Evolutionary conservation across 2,329 filamentous ascomycete species (phyloP).

Genomic region (Cryoendolithus antarcticus): DNA sequence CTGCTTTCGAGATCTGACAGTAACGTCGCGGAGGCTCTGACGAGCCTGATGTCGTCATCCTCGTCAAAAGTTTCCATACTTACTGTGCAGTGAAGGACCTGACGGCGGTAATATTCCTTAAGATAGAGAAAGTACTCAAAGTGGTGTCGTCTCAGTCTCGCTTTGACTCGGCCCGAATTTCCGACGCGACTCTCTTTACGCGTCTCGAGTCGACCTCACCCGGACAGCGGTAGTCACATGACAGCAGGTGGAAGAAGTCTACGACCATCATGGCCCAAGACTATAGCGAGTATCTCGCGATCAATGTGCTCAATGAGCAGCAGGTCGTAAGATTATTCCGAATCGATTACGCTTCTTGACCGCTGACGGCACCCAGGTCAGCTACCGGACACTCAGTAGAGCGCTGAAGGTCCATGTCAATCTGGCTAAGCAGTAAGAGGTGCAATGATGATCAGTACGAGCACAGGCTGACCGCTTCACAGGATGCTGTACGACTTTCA

Average conservation of each 20-base stretch:
- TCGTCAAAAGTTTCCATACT: constrained; percentile 19
- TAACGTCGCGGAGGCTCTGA: constrained; percentile 29
- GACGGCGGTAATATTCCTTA: no score
- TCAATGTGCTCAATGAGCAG: constrained; percentile 63
- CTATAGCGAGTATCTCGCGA: constrained; percentile 61
- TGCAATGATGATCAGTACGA: neutral
- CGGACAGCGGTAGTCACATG: no score
- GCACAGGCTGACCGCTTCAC: constrained; percentile 12
- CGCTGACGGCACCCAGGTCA: constrained; percentile 48
- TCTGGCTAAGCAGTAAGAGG: constrained; percentile 68
- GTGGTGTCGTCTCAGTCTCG: no score
- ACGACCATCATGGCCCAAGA: constrained; percentile 32
- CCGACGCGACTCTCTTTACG: no score
- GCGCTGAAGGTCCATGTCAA: constrained; percentile 76
- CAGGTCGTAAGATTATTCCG: constrained; percentile 46
- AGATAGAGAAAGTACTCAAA: no score
- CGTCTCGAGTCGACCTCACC: no score
- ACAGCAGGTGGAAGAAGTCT: no score
- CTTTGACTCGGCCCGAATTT: no score
- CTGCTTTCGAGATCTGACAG: constrained; percentile 25
- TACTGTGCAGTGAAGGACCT: neutral
- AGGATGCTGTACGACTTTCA: constrained; percentile 87
- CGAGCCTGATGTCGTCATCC: constrained; percentile 34
- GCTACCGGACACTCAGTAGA: constrained; percentile 74
- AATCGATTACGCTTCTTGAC: constrained; percentile 9